These are phyloP conservation scores for Scutellaria barbata DNA, from an alignment of 257 asterid species.

Conservation along the genomic window DNA sequence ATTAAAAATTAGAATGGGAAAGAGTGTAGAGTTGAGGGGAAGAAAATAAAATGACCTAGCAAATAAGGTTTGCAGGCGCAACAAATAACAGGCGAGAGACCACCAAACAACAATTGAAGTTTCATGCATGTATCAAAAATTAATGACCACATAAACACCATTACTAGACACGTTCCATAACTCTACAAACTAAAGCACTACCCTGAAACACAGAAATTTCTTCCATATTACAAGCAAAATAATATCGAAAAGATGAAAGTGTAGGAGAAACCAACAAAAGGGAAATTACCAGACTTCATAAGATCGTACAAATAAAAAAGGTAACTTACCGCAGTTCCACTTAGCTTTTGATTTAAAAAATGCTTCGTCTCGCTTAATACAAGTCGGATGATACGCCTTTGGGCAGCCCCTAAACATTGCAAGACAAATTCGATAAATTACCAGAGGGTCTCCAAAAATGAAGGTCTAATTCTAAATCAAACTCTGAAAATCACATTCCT, in stretches of 20 bases:
- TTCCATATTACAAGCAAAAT: constrained; percentile 1
- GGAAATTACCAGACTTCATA: neutral
- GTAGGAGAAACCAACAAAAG: neutral
- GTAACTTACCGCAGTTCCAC: constrained; percentile 80
- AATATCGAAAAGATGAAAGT: neutral
- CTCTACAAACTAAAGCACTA: constrained; percentile 14
- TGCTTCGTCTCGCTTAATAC: constrained; percentile 89
- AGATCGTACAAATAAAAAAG: constrained; percentile 1
- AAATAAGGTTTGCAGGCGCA: neutral
- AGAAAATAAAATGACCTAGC: neutral
- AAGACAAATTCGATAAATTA: constrained; percentile 29
- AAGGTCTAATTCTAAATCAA: neutral
- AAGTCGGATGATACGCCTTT: constrained; percentile 93
- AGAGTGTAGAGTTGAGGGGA: neutral
- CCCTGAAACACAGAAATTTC: neutral
- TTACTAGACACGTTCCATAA: constrained; percentile 4
- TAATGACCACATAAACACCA: constrained; percentile 10
- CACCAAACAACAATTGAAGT: neutral
- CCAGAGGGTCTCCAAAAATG: constrained; percentile 15
- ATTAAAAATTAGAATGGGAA: neutral
- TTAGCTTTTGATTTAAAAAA: constrained; percentile 78
- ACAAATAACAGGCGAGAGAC: neutral
- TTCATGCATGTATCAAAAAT: constrained; percentile 3
- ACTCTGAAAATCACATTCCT: constrained; percentile 18
- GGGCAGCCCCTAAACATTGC: constrained; percentile 85